phyloP scores from a whole-genome alignment of 2,329 filamentous ascomycete genomes.

The Parafenestella ontariensis region DNA sequence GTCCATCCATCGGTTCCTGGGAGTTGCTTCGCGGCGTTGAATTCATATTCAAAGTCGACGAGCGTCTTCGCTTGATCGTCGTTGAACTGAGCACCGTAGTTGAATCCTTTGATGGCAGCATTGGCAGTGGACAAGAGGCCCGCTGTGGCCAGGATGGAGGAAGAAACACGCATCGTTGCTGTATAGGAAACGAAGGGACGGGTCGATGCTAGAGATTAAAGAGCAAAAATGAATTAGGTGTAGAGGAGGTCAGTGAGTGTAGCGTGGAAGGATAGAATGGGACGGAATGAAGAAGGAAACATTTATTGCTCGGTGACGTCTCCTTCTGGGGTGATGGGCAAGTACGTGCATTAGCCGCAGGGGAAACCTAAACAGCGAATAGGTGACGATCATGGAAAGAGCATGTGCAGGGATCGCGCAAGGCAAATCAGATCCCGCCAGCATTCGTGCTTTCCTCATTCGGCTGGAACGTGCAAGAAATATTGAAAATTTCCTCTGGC shows the following conservation, averaged over 20 bases:
- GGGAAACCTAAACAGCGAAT: constrained; percentile 21
- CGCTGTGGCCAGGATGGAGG: constrained; percentile 46
- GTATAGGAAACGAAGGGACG: constrained; percentile 1
- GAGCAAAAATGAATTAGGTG: constrained; percentile 12
- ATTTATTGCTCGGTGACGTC: constrained; percentile 29
- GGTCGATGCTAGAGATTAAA: background rate
- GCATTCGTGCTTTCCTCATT: constrained; percentile 14
- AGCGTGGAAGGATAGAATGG: background rate
- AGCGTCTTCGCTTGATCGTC: constrained; percentile 67
- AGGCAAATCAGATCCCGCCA: constrained; percentile 4
- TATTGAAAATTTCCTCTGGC: background rate
- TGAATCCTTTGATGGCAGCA: constrained; percentile 66
- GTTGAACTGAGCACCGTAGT: constrained; percentile 71
- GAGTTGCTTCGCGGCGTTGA: constrained; percentile 69
- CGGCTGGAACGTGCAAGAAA: constrained; percentile 12
- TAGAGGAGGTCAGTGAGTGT: constrained; percentile 2
- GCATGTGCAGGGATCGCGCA: constrained; percentile 17
- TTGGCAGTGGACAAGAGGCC: constrained; percentile 50
- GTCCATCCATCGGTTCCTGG: constrained; percentile 66
- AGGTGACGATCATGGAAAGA: constrained; percentile 17
- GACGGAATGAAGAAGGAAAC: constrained; percentile 16
- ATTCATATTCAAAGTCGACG: constrained; percentile 73
- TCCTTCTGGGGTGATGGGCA: constrained; percentile 15
- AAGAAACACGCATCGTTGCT: constrained; percentile 43
- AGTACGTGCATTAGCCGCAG: constrained; percentile 24